Base-by-base conservation (phyloP, 192 early-diverging fungal species). In the Ambispora gerdemannii region DNA sequence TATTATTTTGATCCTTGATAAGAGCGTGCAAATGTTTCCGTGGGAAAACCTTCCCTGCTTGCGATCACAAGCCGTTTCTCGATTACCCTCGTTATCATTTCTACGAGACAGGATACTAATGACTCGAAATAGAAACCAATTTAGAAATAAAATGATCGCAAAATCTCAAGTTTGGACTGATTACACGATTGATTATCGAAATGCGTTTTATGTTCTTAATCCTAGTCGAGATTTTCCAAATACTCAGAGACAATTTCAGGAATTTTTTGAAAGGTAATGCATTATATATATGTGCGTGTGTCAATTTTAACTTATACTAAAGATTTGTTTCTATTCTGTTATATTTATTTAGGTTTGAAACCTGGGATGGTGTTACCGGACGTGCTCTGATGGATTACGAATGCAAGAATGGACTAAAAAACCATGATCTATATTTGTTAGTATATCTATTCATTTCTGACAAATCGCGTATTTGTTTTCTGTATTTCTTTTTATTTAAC, bases 1-100 rank as follows among this genome's bases (percentile, higher is more conserved):
- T 75, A 67, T 92, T 2, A 85, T 99, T 38, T 67, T 99, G 30
- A 86, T 96, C 8, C 79, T 93, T 27, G 96, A 98, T 63, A 93
- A 93, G 72, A 78, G 93, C 63, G 75, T 88, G 0, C 92, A 97
- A 66, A 79, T 81, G 64, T 77, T 97, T 3, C 97, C 97, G 1
- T 94, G 96, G 88, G 97, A 99, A 75, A 90, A 84, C 50, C 66
- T 95, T 25, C 92, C 93, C 0, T 79, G 77, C 25, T 64, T 99
- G 33, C 84, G 92, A 47, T 75, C 73, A 3, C 78, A 81, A 51
- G 76, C 96, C 0, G 85, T 94, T 0, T 95, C 91, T 2, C 88
- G 97, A 27, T 53, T 96, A 33, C 92, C 92, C 0, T 95, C 89
- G 2, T 70, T 95, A 10, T 81, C 84, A 19, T 83, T 95, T 55